Evolutionary conservation across 306 rosid species (phyloP).

Genomic region (Quercus agrifolia): DNA sequence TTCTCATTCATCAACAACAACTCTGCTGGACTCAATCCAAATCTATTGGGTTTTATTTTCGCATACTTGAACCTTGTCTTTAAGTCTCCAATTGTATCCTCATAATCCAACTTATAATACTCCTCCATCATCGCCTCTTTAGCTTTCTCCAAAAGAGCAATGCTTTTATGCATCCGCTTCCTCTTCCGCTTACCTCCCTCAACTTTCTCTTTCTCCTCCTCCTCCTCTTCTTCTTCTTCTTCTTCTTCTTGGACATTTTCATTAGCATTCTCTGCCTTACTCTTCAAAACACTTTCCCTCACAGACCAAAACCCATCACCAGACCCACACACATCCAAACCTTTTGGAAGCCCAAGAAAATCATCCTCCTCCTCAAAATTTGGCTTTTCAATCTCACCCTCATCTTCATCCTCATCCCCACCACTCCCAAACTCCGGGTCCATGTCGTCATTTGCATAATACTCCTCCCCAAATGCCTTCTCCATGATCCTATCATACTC

Average conservation of each 20-base stretch:
- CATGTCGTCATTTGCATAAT: slow-evolving; percentile 64
- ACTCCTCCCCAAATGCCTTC: slow-evolving; percentile 59
- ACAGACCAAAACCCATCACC: slow-evolving; percentile 68
- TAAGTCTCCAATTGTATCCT: slow-evolving; percentile 83
- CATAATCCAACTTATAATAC: slow-evolving; percentile 81
- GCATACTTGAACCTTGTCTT: slow-evolving; percentile 94
- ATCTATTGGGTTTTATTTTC: slow-evolving; percentile 63
- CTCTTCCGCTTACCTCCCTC: slow-evolving; percentile 63
- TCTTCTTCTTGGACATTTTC: slow-evolving; percentile 33
- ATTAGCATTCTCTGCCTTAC: slow-evolving; percentile 36
- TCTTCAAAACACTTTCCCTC: slow-evolving; percentile 52
- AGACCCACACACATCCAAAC: slow-evolving; percentile 58
- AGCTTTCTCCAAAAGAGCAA: slow-evolving; percentile 77
- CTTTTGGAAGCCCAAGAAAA: slow-evolving; percentile 75
- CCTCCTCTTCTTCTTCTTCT: slow-evolving; percentile 3
- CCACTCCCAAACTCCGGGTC: slow-evolving; percentile 48
- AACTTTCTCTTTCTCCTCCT: neutral
- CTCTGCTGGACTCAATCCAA: slow-evolving; percentile 60
- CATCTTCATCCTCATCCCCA: slow-evolving; percentile 32
- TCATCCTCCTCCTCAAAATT: slow-evolving; percentile 85
- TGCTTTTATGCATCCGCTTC: slow-evolving; percentile 46
- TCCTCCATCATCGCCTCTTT: slow-evolving; percentile 87
- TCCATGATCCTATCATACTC: slow-evolving; percentile 91
- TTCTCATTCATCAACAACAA: slow-evolving; percentile 65
- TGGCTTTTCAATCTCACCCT: slow-evolving; percentile 62